A percentile compares a stretch with the other conserved stretches of the same genome.
Conservation (phyloP, 441 rosid species). For the Gossypium davidsonii region DNA sequence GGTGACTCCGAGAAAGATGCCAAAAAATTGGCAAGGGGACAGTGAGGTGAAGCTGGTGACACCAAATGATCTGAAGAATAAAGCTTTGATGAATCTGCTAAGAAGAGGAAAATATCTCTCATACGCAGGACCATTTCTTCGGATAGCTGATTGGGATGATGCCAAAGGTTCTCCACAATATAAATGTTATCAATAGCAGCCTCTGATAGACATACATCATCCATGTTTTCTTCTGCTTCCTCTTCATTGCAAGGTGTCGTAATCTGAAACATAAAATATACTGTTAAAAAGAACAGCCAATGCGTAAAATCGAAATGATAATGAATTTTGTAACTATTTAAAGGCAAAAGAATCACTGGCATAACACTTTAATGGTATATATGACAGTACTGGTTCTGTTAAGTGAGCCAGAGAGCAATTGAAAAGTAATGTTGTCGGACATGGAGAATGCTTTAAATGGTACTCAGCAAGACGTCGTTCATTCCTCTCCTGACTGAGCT, state of each 20-base stretch:
- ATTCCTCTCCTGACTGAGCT: slow-evolving; percentile 79
- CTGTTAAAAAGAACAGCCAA: slow-evolving; percentile 1
- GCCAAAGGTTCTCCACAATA: slow-evolving; percentile 40
- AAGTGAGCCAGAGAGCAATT: slow-evolving; percentile 26
- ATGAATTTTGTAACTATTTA: neutral
- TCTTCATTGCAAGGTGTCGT: slow-evolving; percentile 22
- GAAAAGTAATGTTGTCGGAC: slow-evolving; percentile 25
- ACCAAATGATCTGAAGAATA: slow-evolving; percentile 28
- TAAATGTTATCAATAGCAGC: slow-evolving; percentile 18
- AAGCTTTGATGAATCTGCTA: slow-evolving; percentile 46
- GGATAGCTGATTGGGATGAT: slow-evolving; percentile 47
- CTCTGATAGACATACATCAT: slow-evolving; percentile 12
- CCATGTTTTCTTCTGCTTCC: slow-evolving; percentile 23
- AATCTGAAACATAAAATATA: slow-evolving; percentile 32
- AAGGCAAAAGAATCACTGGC: neutral
- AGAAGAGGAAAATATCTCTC: slow-evolving; percentile 58
- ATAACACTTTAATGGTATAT: neutral
- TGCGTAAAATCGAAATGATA: neutral
- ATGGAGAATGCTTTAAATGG: slow-evolving; percentile 42
- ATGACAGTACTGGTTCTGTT: slow-evolving; percentile 38
- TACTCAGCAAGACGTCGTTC: slow-evolving; percentile 67
- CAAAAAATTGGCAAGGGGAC: slow-evolving; percentile 41
- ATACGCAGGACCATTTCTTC: slow-evolving; percentile 70
- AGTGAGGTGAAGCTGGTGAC: slow-evolving; percentile 39
- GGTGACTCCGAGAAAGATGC: slow-evolving; percentile 40